Evolutionary conservation across 345 rosid genomes (phyloP), one percentile per base, ranked within the genome.

Genomic region (Eucalyptus sp.): DNA sequence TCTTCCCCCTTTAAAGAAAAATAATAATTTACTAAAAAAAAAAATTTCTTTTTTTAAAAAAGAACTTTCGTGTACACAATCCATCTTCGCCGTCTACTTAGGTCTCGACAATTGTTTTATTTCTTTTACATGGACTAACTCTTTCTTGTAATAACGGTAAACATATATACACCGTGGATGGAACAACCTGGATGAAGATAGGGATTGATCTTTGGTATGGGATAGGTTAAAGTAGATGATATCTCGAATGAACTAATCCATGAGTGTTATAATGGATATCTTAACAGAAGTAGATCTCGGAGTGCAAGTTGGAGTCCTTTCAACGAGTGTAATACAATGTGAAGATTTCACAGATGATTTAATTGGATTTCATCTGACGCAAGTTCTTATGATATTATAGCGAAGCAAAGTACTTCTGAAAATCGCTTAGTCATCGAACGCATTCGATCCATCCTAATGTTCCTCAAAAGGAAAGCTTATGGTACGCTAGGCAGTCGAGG

Each of bases 271-370:
- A 1, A 2, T 66, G 10, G 2, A 64, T n/a, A 64, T 64, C 5
- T 64, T 2, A 15, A 7, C 7, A 31, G 31, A 17, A 3, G 1
- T 8, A 66, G 1, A 31, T 4, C 76, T n/a, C 0, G 13, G 0
- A 29, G 4, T 62, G 9, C 18, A 7, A 62, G 16, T 27, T 62
- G 71, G 4, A 62, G 37, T 62, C 33, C 31, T 29, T 62, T 29
- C 9, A 13, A 17, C 7, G 5, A 62, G 37, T 29, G 4, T 29
- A 29, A 62, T 29, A 29, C 33, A 62, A 29, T n/a, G 8, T 15
- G 4, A 62, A 62, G 37, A 62, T 62, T 62, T 62, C 71, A 13
- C 71, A 62, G 8, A 1, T 29, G 10, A 62, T 62, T 62, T 64
- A 15, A 13, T 64, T 4, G 10, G 18, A 4, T 64, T 31, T 64